Evolutionary conservation across 2,329 filamentous ascomycete species (phyloP), one percentile per base, ranked within the genome.

Genomic region (Stromatinia cepivora): DNA sequence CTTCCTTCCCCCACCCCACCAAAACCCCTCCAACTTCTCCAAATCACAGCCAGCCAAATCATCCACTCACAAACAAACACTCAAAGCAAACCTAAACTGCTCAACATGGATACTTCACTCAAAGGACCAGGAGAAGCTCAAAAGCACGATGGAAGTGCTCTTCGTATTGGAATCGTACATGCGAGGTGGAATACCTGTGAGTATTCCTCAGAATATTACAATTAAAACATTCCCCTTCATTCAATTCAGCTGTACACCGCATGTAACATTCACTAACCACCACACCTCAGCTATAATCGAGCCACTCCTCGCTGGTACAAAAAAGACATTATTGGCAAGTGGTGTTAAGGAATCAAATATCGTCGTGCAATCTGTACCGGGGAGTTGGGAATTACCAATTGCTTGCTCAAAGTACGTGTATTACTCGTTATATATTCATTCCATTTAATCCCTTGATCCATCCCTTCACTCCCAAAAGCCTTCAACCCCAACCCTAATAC

Each of bases 131-230:
- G 88, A 72, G 83, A 84, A 77, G 82, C 85, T 45, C 84, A 88
- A 78, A 82, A 85, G 75, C 84, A 88, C 80, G 84, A 90, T 79
- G 91, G 92, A 80, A 88, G 88, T 76, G 84, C 84, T 77, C 87
- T 99, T 73, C 92, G 95, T 78, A 90, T 99, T 79, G 94, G 92
- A 79, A 98, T 99, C 79, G 87, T 99, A 70, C 95, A 98, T 82
- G 94, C 94, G 70, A 90, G 95, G 77, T 99, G 95, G 95, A 99
- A 99, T 83, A 76, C 75, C 31, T 73, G 77, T 77, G 73, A 66
- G 69, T 34, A 45, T 6, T 25, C n/a, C n/a, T 13, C 52, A 50
- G 25, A 34, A 45, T 15, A n/a, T n/a, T n/a, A 63, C 48, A 48
- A 61, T 39, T 20, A 45, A 17, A 28, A 22, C 39, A n/a, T 28